Conservation (phyloP, 768 basidiomycete genomes). For the Cystobasidium ongulense region DNA sequence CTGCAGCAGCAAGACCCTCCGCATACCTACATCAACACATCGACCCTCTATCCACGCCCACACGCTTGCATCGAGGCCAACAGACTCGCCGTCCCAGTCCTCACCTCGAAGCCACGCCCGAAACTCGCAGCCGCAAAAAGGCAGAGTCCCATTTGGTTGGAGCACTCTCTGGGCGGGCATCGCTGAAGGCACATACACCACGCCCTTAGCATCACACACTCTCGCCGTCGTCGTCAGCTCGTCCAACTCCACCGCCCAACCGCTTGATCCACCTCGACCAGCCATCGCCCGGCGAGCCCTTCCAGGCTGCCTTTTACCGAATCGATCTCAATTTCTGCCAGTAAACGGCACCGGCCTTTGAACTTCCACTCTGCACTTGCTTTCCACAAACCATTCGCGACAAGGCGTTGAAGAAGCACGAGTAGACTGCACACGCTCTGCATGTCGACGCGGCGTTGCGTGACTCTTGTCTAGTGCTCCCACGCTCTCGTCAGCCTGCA, state of each 20-base stretch:
- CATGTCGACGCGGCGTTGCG: background rate
- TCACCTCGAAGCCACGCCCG: background rate
- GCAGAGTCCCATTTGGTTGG: background rate
- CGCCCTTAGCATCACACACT: background rate
- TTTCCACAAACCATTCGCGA: background rate
- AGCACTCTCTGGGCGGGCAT: background rate
- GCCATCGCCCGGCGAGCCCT: background rate
- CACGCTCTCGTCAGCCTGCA: background rate
- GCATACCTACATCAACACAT: background rate
- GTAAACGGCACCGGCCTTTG: background rate
- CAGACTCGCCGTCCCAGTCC: background rate
- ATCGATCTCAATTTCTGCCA: background rate
- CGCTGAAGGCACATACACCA: background rate
- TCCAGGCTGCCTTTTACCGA: background rate
- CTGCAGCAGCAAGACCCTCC: background rate
- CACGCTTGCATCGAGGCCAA: background rate
- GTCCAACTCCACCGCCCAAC: no score
- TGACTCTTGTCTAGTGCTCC: background rate
- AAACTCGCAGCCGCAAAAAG: background rate
- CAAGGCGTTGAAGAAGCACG: no score
- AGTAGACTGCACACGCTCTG: background rate
- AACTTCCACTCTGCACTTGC: background rate
- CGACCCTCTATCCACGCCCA: background rate
- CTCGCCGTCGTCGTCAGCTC: no score
- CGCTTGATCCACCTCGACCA: background rate